A percentile compares a stretch with the other conserved stretches of the same genome.
Conservation (phyloP, 139 green algal species). For the Closterium sp. region DNA sequence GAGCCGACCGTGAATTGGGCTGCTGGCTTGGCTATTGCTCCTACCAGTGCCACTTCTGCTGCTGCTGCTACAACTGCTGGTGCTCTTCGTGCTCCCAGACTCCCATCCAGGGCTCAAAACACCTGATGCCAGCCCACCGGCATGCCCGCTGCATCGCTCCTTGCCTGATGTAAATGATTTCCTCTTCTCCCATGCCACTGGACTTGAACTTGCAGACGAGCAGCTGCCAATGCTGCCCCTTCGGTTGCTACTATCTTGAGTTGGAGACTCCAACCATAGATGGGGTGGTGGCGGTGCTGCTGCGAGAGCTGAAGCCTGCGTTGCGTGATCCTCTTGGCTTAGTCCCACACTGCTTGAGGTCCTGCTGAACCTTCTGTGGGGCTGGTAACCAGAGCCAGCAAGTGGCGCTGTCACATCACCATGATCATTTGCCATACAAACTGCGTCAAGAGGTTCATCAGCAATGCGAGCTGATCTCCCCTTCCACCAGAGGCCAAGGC, state of each 20-base stretch:
- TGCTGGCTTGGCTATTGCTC: not conserved
- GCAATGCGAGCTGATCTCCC: not conserved
- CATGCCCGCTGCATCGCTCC: not conserved
- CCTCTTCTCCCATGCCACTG: not conserved
- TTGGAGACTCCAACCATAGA: not conserved
- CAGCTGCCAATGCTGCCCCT: not conserved
- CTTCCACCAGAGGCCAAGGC: not conserved
- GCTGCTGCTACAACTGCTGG: not conserved
- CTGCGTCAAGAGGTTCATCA: not conserved
- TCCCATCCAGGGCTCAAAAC: not conserved
- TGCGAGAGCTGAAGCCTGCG: no score
- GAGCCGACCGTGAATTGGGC: not conserved
- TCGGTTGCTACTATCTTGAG: not conserved
- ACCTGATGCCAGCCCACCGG: not conserved
- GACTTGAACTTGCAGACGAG: not conserved
- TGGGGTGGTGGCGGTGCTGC: not conserved
- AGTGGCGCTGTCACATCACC: not conserved
- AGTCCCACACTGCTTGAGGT: no score
- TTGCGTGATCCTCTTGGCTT: no score
- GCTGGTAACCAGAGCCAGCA: no score
- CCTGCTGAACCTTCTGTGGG: not conserved
- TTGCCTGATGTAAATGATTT: not conserved
- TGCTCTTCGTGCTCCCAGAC: not conserved
- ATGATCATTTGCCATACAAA: not conserved
- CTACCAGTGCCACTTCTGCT: not conserved